phyloP scores from a whole-genome alignment of 495 filamentous ascomycete species.

The Thozetella sp. region DNA sequence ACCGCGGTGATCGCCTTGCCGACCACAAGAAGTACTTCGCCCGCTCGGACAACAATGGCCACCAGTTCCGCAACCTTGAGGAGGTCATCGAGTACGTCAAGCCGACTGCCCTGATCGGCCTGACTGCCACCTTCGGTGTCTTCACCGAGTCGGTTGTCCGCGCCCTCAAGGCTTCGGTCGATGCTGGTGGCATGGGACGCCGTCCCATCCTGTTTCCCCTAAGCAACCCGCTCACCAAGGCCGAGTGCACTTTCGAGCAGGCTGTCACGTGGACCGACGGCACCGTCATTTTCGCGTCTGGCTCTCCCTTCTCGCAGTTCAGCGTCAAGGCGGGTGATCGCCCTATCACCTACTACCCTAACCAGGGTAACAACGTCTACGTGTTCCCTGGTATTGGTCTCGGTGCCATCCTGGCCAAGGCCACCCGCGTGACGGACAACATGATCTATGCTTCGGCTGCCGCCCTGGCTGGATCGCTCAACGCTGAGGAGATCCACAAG shows the following conservation, averaged over 20 bases:
- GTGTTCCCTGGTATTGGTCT: conserved; percentile 98
- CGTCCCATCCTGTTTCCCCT: conserved; percentile 91
- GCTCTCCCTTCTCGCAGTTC: conserved; percentile 86
- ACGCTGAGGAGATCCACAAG: conserved; percentile 74
- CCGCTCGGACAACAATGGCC: conserved; percentile 86
- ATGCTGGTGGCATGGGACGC: conserved; percentile 72
- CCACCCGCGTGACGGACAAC: conserved; percentile 84
- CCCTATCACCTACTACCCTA: conserved; percentile 75
- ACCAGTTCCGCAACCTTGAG: conserved; percentile 86
- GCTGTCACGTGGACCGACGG: conserved; percentile 88
- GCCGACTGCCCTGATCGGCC: conserved; percentile 91
- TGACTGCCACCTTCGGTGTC: conserved; percentile 91
- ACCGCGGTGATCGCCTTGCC: conserved; percentile 91
- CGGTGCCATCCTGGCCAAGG: conserved; percentile 90
- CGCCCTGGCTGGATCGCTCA: conserved; percentile 78
- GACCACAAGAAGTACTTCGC: conserved; percentile 99
- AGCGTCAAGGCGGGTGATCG: conserved; percentile 63
- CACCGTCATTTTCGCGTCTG: conserved; percentile 89
- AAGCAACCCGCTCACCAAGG: conserved; percentile 92
- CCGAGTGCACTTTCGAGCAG: conserved; percentile 95
- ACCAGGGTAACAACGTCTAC: conserved; percentile 91
- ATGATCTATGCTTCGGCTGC: conserved; percentile 95
- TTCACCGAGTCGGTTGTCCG: conserved; percentile 88
- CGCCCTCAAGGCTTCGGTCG: conserved; percentile 70
- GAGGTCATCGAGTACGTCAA: conserved; percentile 92